phyloP scores from a whole-genome alignment of 176 grass and related monocot species.

The Aegilops umbellulata region DNA sequence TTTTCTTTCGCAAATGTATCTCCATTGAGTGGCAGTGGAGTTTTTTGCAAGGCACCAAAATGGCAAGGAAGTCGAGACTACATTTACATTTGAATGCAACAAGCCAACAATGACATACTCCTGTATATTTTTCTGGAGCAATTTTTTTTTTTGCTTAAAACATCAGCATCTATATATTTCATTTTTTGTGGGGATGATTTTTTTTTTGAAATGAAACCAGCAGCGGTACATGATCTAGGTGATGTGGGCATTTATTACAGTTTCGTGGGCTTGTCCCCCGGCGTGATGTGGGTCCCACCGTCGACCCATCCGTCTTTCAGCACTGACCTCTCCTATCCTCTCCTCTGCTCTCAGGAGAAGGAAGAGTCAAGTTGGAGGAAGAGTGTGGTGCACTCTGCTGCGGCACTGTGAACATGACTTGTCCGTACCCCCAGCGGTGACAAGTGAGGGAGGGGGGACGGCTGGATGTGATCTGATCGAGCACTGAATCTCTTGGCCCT shows the following conservation, averaged over 20 bases:
- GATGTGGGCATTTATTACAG: constrained; percentile 20
- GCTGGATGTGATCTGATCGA: constrained; percentile 28
- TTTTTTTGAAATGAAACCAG: no score
- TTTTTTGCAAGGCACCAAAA: no score
- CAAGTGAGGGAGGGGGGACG: neutral
- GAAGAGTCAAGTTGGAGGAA: neutral
- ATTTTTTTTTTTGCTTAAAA: no score
- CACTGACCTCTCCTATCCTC: neutral
- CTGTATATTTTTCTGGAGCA: no score
- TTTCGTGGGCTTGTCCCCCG: constrained; percentile 24
- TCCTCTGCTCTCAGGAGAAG: no score
- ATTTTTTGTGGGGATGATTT: no score
- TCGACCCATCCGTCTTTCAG: neutral
- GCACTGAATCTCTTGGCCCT: neutral
- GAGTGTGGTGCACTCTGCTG: neutral
- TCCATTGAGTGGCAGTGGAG: no score
- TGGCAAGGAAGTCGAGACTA: no score
- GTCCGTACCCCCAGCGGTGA: neutral
- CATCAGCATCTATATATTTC: no score
- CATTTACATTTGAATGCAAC: neutral
- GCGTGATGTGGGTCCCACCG: neutral
- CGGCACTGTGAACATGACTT: neutral
- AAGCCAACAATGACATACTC: neutral
- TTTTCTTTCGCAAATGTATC: no score
- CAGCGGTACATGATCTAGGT: neutral